A percentile compares a stretch with the other conserved stretches of the same genome.
Evolutionary conservation across 2,329 filamentous ascomycete species (phyloP).

Genomic region (Pseudogymnoascus sp.): DNA sequence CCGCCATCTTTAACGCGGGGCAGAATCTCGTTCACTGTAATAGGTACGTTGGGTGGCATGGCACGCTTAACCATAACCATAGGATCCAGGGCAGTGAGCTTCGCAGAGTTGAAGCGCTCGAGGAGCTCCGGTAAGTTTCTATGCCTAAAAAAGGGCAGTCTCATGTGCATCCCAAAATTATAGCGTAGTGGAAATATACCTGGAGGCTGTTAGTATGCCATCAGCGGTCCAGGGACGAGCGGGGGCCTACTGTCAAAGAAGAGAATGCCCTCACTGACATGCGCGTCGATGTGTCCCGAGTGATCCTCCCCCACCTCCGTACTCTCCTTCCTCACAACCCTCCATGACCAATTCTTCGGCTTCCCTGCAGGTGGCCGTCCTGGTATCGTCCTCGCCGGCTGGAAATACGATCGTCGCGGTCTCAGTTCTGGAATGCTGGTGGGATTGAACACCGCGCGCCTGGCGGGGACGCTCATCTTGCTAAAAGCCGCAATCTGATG

Average conservation of each 20-base stretch:
- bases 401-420: slow-evolving; percentile 19
- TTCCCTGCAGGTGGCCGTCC: slow-evolving; percentile 18
- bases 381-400: slow-evolving; percentile 11
- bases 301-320: slow-evolving; percentile 50
- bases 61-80: slow-evolving; percentile 47
- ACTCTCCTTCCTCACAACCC: slow-evolving; percentile 33
- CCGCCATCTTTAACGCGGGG: slow-evolving; percentile 86
- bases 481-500: background rate
- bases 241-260: slow-evolving; percentile 73
- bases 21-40: slow-evolving; percentile 72
- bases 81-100: slow-evolving; percentile 46
- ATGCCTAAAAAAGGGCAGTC: slow-evolving; percentile 14
- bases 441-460: slow-evolving; percentile 27
- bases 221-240: background rate
- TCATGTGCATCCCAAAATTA: background rate
- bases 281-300: slow-evolving; percentile 72
- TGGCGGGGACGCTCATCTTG: slow-evolving; percentile 16
- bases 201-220: slow-evolving; percentile 46
- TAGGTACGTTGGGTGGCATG: slow-evolving; percentile 50
- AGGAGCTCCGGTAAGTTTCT: slow-evolving; percentile 39
- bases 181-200: slow-evolving; percentile 69
- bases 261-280: slow-evolving; percentile 69
- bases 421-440: slow-evolving; percentile 28
- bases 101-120: slow-evolving; percentile 41
- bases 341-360: slow-evolving; percentile 15